Evolutionary conservation across 2,329 filamentous ascomycete species (phyloP).

Genomic region (Aspergillus luchuensis): DNA sequence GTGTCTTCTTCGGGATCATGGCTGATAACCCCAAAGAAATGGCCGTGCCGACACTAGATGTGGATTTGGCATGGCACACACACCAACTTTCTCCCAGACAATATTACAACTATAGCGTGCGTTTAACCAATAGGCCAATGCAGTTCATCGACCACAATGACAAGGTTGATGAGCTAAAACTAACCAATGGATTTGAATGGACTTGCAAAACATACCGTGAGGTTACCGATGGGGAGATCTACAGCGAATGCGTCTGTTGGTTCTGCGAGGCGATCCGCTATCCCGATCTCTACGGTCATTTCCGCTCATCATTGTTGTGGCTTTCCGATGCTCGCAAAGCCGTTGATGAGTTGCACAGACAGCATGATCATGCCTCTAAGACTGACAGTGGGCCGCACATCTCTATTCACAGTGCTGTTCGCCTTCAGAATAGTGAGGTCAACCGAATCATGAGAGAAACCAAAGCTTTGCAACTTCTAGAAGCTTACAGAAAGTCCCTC

Average conservation of each 20-base stretch:
- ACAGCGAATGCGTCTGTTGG: slow-evolving; percentile 12
- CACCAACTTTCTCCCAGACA: slow-evolving; percentile 67
- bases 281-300: background rate
- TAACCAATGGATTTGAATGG: slow-evolving; percentile 69
- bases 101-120: slow-evolving; percentile 63
- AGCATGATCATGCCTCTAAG: background rate
- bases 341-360: background rate
- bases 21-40: slow-evolving; percentile 33
- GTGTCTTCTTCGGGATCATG: slow-evolving; percentile 48
- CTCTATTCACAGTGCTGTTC: background rate
- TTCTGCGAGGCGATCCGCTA: slow-evolving; percentile 9
- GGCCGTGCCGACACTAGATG: slow-evolving; percentile 40
- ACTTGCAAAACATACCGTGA: slow-evolving; percentile 68
- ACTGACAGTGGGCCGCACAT: background rate
- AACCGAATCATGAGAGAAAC: background rate
- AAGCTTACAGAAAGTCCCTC: background rate
- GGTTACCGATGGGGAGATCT: background rate
- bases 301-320: background rate
- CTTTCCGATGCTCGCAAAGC: background rate
- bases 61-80: slow-evolving; percentile 60
- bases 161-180: slow-evolving; percentile 70
- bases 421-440: background rate
- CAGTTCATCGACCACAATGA: slow-evolving; percentile 78
- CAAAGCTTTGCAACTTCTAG: background rate
- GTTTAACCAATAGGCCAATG: slow-evolving; percentile 29